Evolutionary conservation across 2,329 filamentous ascomycete species (phyloP).

Genomic region (Parafenestella ontariensis): DNA sequence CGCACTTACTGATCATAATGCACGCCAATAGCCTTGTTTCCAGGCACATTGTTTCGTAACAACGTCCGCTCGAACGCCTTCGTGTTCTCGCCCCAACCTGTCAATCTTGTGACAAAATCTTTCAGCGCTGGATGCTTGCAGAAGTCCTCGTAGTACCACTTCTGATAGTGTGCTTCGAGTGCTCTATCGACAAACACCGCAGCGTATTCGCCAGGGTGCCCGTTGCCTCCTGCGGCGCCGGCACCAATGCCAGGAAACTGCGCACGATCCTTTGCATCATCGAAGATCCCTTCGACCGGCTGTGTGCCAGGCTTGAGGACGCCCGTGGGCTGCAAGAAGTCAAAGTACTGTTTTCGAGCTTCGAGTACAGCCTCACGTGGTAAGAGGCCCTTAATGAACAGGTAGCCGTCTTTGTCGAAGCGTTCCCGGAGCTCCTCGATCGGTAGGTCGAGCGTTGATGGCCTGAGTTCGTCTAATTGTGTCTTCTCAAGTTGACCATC

Average conservation of each 20-base stretch:
- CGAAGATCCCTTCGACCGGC: conserved; percentile 61
- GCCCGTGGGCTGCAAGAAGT: conserved; percentile 60
- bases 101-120: conserved; percentile 59
- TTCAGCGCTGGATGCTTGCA: conserved; percentile 59
- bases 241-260: conserved; percentile 62
- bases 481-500: conserved; percentile 55
- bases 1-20: conserved; percentile 60
- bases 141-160: conserved; percentile 58
- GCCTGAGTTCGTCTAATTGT: conserved; percentile 51
- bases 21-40: conserved; percentile 63
- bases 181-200: conserved; percentile 57
- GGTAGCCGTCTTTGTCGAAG: conserved; percentile 59
- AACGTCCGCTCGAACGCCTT: conserved; percentile 57
- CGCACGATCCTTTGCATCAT: conserved; percentile 49
- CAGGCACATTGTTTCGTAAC: conserved; percentile 63
- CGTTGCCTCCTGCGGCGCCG: conserved; percentile 54
- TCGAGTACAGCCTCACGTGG: conserved; percentile 60
- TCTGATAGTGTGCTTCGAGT: conserved; percentile 58
- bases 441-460: conserved; percentile 53
- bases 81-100: conserved; percentile 59
- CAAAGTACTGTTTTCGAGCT: conserved; percentile 61
- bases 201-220: conserved; percentile 51
- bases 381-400: conserved; percentile 62
- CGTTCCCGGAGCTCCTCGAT: conserved; percentile 56
- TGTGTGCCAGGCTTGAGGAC: conserved; percentile 61